Evolutionary conservation across 2,329 filamentous ascomycete genomes (phyloP), one percentile per base, ranked within the genome.

Genomic region (Pseudocercospora eumusae): DNA sequence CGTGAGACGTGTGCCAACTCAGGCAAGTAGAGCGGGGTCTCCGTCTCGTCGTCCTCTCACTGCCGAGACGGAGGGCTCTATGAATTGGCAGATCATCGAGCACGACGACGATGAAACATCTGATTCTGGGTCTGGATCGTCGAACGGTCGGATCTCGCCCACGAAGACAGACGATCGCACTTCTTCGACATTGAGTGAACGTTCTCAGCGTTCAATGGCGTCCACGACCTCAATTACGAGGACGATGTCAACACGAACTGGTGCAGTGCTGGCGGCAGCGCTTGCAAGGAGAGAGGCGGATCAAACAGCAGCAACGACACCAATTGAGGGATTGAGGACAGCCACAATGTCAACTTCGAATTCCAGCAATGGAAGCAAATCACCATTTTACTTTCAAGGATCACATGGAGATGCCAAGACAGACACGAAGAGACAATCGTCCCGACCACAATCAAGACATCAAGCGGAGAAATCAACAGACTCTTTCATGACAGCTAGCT

Each of bases 121-220:
- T 25, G 59, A 66, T 1, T 64, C 64, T 3, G 56, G 40, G 11
- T 36, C 50, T 20, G 50, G 56, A 13, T 64, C 47, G 2, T 68
- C 64, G 21, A 64, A 55, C 11, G 77, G 81, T 3, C 75, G 77
- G 11, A 59, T 74, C 1, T 84, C 82, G 1, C 80, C 82, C 0
- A 78, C 81, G 2, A 83, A 82, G 64, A 81, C 77, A 31, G 82
- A 85, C 44, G 83, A 86, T 36, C 80, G 83, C 20, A 86, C 84
- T 2, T 78, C 78, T 2, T 86, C 84, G 0, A 83, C 80, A 28
- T 74, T 86, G 3, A 86, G 83, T 59, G 84, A 86, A 11, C 75
- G 75, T 8, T 84, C 83, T 21, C 73, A 74, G 4, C 73, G 72
- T 5, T 82, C 80, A 4, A 73, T 73, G 44, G 63, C 78, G 0